These are phyloP conservation scores for Penicillium sp. DNA, from an alignment of 2,329 filamentous ascomycete species.

Conservation along the genomic window DNA sequence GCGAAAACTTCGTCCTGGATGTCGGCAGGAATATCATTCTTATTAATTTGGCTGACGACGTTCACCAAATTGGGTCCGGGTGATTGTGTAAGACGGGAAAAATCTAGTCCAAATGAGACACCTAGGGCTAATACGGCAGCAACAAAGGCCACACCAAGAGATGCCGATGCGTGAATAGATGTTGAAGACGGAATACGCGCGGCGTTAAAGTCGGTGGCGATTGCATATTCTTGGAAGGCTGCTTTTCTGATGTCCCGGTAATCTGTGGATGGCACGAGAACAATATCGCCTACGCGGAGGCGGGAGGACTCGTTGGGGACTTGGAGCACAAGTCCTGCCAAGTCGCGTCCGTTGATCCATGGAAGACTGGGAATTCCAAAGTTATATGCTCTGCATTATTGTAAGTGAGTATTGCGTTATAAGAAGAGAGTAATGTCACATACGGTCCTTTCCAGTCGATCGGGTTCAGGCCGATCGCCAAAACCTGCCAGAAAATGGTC, in stretches of 20 bases:
- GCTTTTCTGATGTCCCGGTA: slow-evolving; percentile 72
- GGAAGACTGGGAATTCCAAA: slow-evolving; percentile 69
- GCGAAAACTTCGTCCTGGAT: slow-evolving; percentile 64
- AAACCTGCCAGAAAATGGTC: slow-evolving; percentile 36
- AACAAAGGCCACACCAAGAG: slow-evolving; percentile 70
- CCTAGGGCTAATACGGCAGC: slow-evolving; percentile 67
- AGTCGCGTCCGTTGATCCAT: slow-evolving; percentile 69
- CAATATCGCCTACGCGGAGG: slow-evolving; percentile 58
- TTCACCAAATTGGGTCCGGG: slow-evolving; percentile 61
- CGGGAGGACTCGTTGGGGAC: slow-evolving; percentile 46
- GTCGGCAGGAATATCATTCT: slow-evolving; percentile 58
- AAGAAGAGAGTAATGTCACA: slow-evolving; percentile 27
- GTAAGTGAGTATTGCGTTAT: neutral
- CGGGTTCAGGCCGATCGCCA: slow-evolving; percentile 70
- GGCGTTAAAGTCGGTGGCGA: slow-evolving; percentile 65
- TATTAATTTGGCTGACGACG: slow-evolving; percentile 51
- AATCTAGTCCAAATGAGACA: slow-evolving; percentile 69
- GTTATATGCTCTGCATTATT: slow-evolving; percentile 61
- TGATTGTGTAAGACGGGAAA: slow-evolving; percentile 43
- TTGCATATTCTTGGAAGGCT: slow-evolving; percentile 69
- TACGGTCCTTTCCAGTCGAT: slow-evolving; percentile 76
- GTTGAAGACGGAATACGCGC: slow-evolving; percentile 60
- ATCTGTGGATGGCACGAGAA: slow-evolving; percentile 70
- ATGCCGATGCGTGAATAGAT: slow-evolving; percentile 58
- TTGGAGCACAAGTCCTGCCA: slow-evolving; percentile 65